Base-by-base conservation (phyloP, 2,329 filamentous ascomycete genomes). In the Microascus cirrosus region DNA sequence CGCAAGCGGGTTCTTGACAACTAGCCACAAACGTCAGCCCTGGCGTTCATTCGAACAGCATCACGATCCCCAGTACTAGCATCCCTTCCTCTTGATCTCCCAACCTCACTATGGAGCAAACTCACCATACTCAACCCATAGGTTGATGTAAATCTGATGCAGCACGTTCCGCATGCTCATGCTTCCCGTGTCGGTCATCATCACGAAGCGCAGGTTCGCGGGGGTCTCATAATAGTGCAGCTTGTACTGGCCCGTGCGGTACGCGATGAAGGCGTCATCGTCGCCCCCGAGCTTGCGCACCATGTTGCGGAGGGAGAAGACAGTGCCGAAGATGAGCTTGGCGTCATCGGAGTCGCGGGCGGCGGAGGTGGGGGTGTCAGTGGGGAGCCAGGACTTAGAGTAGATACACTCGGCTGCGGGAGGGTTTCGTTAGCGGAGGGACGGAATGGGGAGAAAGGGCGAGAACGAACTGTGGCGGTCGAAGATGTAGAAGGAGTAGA, bases 161-260 rank as follows among this genome's bases (percentile, higher is more conserved):
- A 99, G 74, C 24, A 95, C 93, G 65, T 95, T 90, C 52, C 92
- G 84, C 84, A 99, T 93, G 72, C 91, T 96, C 63, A 88, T 82
- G 59, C 90, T 89, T 63, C 84, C 87, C 42, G 89, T 89, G 73
- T 97, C 94, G 25, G 94, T 97, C 68, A 97, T 79, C 86, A 99
- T 90, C 68, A 96, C 91, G 69, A 97, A 95, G 69, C 96, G 95
- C 72, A 95, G 85, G 70, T 90, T 95, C 56, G 91, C 94, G 1
- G 92, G 91, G 13, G 94, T 97, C 78, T 99, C 94, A 79, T 96
- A 99, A 77, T 95, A 99, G 75, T 99, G 94, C 65, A 99, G 82
- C 75, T 96, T 96, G 80, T 99, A 99, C 73, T 96, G 88, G 64
- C 82, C 89, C 57, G 94, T 99, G 65, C 90, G 88, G 74, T 89